Evolutionary conservation across 345 rosid species (phyloP).

Genomic region (Pseudoturritis turrita): DNA sequence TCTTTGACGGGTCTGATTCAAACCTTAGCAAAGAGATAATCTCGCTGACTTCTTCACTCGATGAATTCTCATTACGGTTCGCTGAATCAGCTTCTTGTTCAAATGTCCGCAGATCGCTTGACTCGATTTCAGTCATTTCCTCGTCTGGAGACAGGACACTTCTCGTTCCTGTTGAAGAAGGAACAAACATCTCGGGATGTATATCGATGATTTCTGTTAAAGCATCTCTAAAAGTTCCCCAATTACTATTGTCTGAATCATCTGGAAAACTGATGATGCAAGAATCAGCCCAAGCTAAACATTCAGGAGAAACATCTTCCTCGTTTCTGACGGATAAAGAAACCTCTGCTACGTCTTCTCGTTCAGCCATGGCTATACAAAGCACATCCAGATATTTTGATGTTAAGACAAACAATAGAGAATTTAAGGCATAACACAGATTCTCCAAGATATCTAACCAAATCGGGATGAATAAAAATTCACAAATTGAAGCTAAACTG

Average conservation of each 20-base stretch:
- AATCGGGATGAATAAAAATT: neutral
- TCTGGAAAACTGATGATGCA: constrained; percentile 50
- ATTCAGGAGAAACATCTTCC: constrained; percentile 47
- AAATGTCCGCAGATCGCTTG: neutral
- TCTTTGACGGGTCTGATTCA: constrained; percentile 27
- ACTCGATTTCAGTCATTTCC: constrained; percentile 13
- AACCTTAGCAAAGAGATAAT: constrained; percentile 7
- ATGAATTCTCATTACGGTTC: neutral
- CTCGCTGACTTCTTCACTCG: constrained; percentile 19
- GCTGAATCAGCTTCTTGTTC: constrained; percentile 18
- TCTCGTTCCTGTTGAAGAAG: constrained; percentile 11
- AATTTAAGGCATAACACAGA: neutral
- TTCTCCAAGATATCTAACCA: neutral
- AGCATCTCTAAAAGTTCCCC: constrained; percentile 52
- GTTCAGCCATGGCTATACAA: constrained; percentile 22
- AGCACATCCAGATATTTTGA: neutral
- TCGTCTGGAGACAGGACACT: constrained; percentile 9
- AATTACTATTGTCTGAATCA: constrained; percentile 32
- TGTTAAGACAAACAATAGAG: neutral
- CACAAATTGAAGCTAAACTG: neutral
- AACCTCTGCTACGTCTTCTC: constrained; percentile 8
- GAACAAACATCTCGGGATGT: constrained; percentile 33
- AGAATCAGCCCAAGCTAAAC: constrained; percentile 69
- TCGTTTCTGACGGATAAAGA: constrained; percentile 7
- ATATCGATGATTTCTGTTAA: constrained; percentile 46